A percentile compares a stretch with the other conserved stretches of the same genome.
Evolutionary conservation across 495 filamentous ascomycete species (phyloP).

Genomic region (Penicillium longicatenatum): DNA sequence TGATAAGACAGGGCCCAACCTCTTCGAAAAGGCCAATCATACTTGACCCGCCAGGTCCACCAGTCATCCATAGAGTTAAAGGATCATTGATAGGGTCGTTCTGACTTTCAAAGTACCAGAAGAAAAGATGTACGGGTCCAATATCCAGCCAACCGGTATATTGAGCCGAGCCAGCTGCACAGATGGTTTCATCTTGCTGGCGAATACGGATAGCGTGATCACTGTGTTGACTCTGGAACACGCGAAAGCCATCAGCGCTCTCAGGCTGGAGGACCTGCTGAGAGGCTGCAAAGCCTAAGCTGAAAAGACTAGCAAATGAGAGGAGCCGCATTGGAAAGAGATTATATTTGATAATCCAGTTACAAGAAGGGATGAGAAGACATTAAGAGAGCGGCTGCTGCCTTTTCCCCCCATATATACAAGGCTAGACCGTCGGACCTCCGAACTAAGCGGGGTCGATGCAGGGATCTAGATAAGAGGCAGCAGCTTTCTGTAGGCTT

Average conservation of each 20-base stretch:
- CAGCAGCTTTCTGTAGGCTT: too few relatives aligned
- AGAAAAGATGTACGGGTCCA: constrained; percentile 54
- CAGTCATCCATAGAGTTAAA: constrained; percentile 61
- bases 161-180: constrained; percentile 37
- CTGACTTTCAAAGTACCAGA: constrained; percentile 61
- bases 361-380: not conserved
- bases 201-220: constrained; percentile 41
- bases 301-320: not conserved
- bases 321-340: not conserved
- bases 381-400: not conserved
- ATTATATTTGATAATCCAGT: not conserved
- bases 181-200: constrained; percentile 41
- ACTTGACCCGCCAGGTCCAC: constrained; percentile 45
- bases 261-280: constrained; percentile 1
- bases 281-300: not conserved
- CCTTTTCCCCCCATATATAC: not conserved
- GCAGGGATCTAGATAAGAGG: too few relatives aligned
- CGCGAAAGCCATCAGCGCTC: constrained; percentile 13
- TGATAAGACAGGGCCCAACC: constrained; percentile 46
- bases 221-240: constrained; percentile 27
- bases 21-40: constrained; percentile 43
- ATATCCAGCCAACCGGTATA: constrained; percentile 45
- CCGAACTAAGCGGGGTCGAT: not conserved
- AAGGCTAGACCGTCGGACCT: not conserved
- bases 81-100: constrained; percentile 54